Percentiles rank a stretch among this genome's conserved stretches.
Evolutionary conservation across 2,329 filamentous ascomycete species (phyloP).

Genomic region (Colletotrichum musicola): DNA sequence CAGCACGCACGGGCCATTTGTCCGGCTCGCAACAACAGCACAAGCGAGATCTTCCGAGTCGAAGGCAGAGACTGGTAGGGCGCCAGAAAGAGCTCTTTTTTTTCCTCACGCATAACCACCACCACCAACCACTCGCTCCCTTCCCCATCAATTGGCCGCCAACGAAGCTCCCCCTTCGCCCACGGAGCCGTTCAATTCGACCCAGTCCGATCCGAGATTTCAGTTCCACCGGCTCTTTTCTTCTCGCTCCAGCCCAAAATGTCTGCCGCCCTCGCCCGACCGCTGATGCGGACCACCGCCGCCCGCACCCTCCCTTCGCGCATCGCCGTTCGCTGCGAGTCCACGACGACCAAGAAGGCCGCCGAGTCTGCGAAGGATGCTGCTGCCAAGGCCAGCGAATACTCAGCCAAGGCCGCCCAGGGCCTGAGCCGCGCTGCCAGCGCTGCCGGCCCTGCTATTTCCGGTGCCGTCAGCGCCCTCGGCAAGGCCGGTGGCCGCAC

Average conservation of each 20-base stretch:
- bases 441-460: slow-evolving; percentile 82
- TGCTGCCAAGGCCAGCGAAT: slow-evolving; percentile 59
- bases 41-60: slow-evolving; percentile 59
- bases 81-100: slow-evolving; percentile 35
- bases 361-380: slow-evolving; percentile 56
- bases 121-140: slow-evolving; percentile 39
- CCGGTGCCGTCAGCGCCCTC: slow-evolving; percentile 77
- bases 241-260: slow-evolving; percentile 41
- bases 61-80: slow-evolving; percentile 32
- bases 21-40: slow-evolving; percentile 41
- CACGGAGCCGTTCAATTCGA: slow-evolving; percentile 45
- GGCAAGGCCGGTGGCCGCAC: slow-evolving; percentile 86
- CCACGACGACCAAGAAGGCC: slow-evolving; percentile 64
- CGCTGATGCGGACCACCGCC: slow-evolving; percentile 61
- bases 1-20: slow-evolving; percentile 31
- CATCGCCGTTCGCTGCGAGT: slow-evolving; percentile 71
- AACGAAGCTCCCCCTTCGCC: slow-evolving; percentile 43
- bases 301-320: slow-evolving; percentile 58
- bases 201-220: slow-evolving; percentile 38
- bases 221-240: slow-evolving; percentile 30
- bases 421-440: slow-evolving; percentile 85
- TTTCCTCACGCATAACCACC: slow-evolving; percentile 40
- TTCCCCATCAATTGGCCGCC: slow-evolving; percentile 53
- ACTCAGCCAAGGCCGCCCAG: slow-evolving; percentile 78
- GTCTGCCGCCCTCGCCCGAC: slow-evolving; percentile 54